These are phyloP conservation scores for Penicillium sp. DNA, from an alignment of 2,329 filamentous ascomycete species.

Conservation along the genomic window DNA sequence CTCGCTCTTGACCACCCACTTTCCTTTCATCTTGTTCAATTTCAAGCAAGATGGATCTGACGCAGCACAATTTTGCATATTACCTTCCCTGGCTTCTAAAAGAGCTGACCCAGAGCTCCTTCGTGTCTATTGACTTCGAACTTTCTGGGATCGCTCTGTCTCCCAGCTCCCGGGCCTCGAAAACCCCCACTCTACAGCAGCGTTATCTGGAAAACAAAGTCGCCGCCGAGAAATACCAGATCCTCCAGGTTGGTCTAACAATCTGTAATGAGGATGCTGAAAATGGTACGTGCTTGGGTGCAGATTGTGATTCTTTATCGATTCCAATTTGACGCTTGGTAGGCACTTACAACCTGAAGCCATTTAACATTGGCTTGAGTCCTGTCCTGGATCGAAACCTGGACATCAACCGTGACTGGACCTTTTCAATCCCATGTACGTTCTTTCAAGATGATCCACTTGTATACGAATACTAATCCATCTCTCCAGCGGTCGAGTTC, in stretches of 20 bases:
- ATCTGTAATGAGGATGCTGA: constrained; percentile 56
- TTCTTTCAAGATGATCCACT: not conserved
- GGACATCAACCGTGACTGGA: constrained; percentile 57
- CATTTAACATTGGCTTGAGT: constrained; percentile 62
- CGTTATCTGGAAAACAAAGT: constrained; percentile 58
- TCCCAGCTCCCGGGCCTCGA: constrained; percentile 32
- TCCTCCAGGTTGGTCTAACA: constrained; percentile 64
- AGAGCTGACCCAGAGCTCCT: constrained; percentile 55
- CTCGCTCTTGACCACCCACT: not conserved
- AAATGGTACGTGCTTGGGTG: constrained; percentile 17
- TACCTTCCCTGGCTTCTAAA: constrained; percentile 54
- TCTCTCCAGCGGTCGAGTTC: constrained; percentile 54
- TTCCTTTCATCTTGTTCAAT: not conserved
- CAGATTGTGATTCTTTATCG: not conserved
- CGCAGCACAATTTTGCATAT: constrained; percentile 46
- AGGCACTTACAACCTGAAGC: constrained; percentile 55
- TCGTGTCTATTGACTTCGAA: constrained; percentile 63
- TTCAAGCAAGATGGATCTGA: constrained; percentile 52
- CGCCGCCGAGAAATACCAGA: constrained; percentile 59
- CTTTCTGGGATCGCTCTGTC: constrained; percentile 58
- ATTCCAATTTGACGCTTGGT: constrained; percentile 2
- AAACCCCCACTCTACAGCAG: constrained; percentile 53
- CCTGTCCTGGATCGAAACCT: constrained; percentile 52
- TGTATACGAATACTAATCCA: not conserved
- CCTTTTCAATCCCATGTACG: constrained; percentile 53